Evolutionary conservation across 345 rosid genomes (phyloP), one percentile per base, ranked within the genome.

Genomic region (Melaleuca alternifolia): DNA sequence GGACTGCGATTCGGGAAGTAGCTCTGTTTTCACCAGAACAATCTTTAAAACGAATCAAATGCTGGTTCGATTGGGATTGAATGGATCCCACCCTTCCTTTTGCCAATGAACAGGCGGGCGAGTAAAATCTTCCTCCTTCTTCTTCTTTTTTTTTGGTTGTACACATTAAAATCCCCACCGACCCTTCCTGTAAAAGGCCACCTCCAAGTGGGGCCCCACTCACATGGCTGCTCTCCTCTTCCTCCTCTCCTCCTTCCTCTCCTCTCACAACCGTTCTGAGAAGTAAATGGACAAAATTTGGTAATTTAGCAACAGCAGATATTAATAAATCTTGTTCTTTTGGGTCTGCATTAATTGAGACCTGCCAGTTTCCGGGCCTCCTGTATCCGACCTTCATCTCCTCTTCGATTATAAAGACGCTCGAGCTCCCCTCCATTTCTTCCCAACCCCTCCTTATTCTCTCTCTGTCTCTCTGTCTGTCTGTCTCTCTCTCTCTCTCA

Each of bases 121-220:
- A 84, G 81, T 23, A 23, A 23, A 23, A 84, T 56, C 18, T 7
- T 10, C 20, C 52, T 41, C 53, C 71, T 79, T 28, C 21, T 15
- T 81, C 6, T 11, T 50, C 28, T n/a, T 10, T 82, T 23, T 7
- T 75, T 26, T 1, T 62, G 56, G 24, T 51, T 51, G 90, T 86
- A 85, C 59, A 85, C 94, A 93, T 91, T 93, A 82, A 91, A 93
- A 89, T 91, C 93, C 89, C 41, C 97, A 92, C 98, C 96, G 96
- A 94, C 95, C 90, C 90, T 82, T 81, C 85, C 87, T 65, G 93
- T 87, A 83, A 88, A 88, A 89, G 86, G 92, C 87, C 94, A 88
- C 37, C 48, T 71, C 48, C 79, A 2, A 16, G 48, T 6, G 24
- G 79, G 79, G 48, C 3, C 12, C 79, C 48, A 41, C 79, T 92